Base-by-base conservation (phyloP, 2,329 filamentous ascomycete genomes). In the Alternaria arbusti region DNA sequence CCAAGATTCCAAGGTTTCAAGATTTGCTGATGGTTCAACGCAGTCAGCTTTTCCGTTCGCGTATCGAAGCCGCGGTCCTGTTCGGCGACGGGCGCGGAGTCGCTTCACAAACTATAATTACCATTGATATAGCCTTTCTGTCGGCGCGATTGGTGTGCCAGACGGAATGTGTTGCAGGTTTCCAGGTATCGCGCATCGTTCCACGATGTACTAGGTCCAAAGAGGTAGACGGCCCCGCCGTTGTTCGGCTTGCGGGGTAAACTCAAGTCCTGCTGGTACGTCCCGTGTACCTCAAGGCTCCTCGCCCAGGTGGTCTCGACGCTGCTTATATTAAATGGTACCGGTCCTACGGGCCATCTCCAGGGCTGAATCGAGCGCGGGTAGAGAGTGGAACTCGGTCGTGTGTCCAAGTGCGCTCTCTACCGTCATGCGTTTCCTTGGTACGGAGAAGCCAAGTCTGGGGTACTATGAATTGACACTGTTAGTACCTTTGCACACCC, bases 41-140 rank as follows among this genome's bases (percentile, higher is more conserved):
- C 54, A 51, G 58, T 58, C 44, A 51, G 47, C 62, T 49, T 10
- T 60, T 61, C 54, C 28, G 43, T 54, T 58, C 54, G 44, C 54
- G 54, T 56, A 57, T 56, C 54, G 44, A 45, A 44, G 22, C 25
- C 30, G 26, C 28, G 32, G 61, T 20, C 45, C 32, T 17, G 32
- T 40, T 50, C 30, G 43, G 15, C 13, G 17, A 43, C 17, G 17
- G 28, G 49, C 13, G 25, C 52, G 40, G 36, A 40, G 22, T 11
- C 17, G 23, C n/a, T 46, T 23, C 6, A 12, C 45, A 6, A 26
- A 25, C 25, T 43, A 46, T 46, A 46, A n/a, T 10, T 44, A n/a
- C 28, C 36, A n/a, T 40, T 15, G 25, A 15, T 59, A 62, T 61
- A 55, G 54, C 54, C 44, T 23, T 12, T 26, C n/a, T 52, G 7